Evolutionary conservation across 805 yeast species (phyloP).

Genomic region (Phaffomyces antillensis): DNA sequence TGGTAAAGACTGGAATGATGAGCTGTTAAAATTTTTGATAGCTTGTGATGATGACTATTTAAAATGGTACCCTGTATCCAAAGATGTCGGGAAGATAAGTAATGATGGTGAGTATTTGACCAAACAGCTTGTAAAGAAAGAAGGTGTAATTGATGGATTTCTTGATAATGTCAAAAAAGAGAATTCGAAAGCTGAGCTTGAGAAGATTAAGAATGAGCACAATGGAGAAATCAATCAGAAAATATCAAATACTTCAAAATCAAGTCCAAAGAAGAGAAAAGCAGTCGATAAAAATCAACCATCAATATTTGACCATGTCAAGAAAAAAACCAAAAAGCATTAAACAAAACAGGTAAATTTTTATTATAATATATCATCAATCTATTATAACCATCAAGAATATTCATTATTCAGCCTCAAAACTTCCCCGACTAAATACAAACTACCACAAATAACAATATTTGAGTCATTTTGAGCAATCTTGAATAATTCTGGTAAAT

Average conservation of each 20-base stretch:
- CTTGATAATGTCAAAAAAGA: conserved; percentile 4
- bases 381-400: no score
- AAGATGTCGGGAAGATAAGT: conserved; percentile 56
- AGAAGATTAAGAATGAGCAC: background rate
- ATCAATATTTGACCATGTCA: background rate
- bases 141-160: conserved; percentile 9
- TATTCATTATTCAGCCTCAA: conserved; percentile 29
- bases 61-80: conserved; percentile 47
- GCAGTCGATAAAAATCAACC: background rate
- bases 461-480: conserved; percentile 14
- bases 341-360: background rate
- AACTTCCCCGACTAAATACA: conserved; percentile 59
- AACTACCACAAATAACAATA: conserved; percentile 61
- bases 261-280: conserved; percentile 1
- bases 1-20: conserved; percentile 31
- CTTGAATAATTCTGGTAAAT: conserved; percentile 23
- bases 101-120: conserved; percentile 34
- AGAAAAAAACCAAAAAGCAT: background rate
- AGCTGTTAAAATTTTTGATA: conserved; percentile 34
- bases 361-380: no score
- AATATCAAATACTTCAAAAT: background rate
- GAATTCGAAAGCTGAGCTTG: background rate
- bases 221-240: background rate
- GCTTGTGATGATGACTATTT: conserved; percentile 31
- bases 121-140: conserved; percentile 20